Evolutionary conservation across 345 rosid species (phyloP).

Genomic region (Gossypium stocksii): DNA sequence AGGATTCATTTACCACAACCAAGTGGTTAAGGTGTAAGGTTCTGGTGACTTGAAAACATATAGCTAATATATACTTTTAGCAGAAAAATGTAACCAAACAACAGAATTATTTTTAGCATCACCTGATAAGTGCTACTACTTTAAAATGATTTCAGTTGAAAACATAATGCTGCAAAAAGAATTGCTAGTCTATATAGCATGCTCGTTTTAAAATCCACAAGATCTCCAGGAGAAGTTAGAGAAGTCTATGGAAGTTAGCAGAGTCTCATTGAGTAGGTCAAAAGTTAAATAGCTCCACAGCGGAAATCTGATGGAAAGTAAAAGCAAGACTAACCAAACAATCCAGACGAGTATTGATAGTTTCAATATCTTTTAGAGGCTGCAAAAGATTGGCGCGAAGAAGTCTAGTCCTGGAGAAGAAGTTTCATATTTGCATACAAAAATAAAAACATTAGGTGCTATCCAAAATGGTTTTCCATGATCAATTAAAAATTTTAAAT

Average conservation of each 20-base stretch:
- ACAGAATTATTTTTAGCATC: not conserved
- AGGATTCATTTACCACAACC: not conserved
- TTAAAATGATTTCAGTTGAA: not conserved
- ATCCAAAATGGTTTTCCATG: not conserved
- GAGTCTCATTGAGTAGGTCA: not conserved
- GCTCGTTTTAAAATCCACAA: not conserved
- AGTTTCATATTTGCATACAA: conserved; percentile 9
- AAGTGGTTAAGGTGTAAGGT: not conserved
- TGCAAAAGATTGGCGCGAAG: conserved; percentile 96
- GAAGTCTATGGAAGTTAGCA: conserved; percentile 2
- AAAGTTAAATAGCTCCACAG: conserved; percentile 11
- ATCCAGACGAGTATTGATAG: conserved; percentile 87
- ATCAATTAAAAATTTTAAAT: not conserved
- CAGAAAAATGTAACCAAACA: not conserved
- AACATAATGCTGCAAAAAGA: not conserved
- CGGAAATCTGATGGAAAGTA: conserved; percentile 20
- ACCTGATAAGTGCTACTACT: not conserved
- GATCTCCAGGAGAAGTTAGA: not conserved
- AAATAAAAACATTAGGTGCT: not conserved
- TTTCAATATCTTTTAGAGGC: conserved; percentile 91
- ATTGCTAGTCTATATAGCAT: not conserved
- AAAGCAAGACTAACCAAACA: conserved; percentile 68
- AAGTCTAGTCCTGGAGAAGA: conserved; percentile 79
- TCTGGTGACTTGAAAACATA: not conserved
- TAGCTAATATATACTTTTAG: not conserved